phyloP scores from a whole-genome alignment of 495 filamentous ascomycete genomes.

The Rusavskia elegans region DNA sequence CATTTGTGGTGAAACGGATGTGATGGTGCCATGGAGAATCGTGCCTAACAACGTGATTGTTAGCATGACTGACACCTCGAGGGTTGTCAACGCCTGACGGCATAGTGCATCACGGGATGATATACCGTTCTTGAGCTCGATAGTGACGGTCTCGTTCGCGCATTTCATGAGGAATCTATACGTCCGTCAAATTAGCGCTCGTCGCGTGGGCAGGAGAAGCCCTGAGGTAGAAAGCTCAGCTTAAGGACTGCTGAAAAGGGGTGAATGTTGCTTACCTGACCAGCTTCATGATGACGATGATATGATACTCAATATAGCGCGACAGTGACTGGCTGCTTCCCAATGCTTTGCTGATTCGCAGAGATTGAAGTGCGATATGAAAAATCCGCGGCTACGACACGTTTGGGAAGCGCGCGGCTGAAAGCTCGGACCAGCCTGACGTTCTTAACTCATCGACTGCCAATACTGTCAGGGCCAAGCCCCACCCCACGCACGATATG shows the following conservation, averaged over 20 bases:
- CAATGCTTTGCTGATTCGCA: too few species aligned
- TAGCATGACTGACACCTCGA: not conserved
- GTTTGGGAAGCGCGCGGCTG: too few species aligned
- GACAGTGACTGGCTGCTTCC: too few species aligned
- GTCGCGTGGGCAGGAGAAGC: constrained; percentile 4
- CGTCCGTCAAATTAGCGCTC: not conserved
- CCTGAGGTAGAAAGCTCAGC: constrained; percentile 19
- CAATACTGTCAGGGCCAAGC: too few species aligned
- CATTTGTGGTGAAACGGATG: constrained; percentile 90
- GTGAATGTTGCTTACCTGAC: constrained; percentile 57
- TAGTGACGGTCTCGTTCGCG: constrained; percentile 89
- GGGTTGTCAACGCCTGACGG: not conserved
- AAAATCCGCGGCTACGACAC: too few species aligned
- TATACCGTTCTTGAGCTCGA: constrained; percentile 95
- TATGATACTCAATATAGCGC: too few species aligned
- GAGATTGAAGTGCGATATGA: too few species aligned
- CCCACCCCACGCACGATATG: too few species aligned
- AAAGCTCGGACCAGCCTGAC: too few species aligned
- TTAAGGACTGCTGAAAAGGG: constrained; percentile 17
- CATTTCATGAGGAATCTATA: constrained; percentile 96
- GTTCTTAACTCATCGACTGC: too few species aligned
- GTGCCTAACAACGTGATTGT: constrained; percentile 42
- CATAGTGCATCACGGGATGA: not conserved
- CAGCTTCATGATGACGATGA: constrained; percentile 61
- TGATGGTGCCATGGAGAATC: constrained; percentile 88